Evolutionary conservation across 1,284 basidiomycete species (phyloP).

Genomic region (Melampsora medusae): DNA sequence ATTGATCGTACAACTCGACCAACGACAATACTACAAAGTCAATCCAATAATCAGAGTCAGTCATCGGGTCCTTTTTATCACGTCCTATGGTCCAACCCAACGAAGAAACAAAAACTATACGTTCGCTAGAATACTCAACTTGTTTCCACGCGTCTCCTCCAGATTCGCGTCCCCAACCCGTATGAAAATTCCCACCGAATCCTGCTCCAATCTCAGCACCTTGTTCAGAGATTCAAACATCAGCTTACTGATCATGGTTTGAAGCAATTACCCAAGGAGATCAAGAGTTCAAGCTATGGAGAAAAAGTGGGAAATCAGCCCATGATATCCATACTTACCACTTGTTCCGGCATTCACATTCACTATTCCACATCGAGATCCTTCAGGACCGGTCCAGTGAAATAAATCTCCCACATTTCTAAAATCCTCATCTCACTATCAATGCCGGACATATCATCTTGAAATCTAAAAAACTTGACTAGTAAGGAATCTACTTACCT

Average conservation of each 20-base stretch:
- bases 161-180: slow-evolving; percentile 85
- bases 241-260: slow-evolving; percentile 61
- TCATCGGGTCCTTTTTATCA: background rate
- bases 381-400: slow-evolving; percentile 49
- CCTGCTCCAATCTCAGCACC: slow-evolving; percentile 89
- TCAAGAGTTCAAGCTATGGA: slow-evolving; percentile 43
- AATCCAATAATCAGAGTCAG: slow-evolving; percentile 4
- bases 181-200: slow-evolving; percentile 86
- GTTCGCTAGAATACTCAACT: slow-evolving; percentile 59
- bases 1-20: slow-evolving; percentile 83
- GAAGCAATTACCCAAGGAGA: slow-evolving; percentile 58
- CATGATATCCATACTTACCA: slow-evolving; percentile 15
- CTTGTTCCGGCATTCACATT: slow-evolving; percentile 48
- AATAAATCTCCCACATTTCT: slow-evolving; percentile 48
- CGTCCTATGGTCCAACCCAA: background rate
- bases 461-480: slow-evolving; percentile 67
- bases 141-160: slow-evolving; percentile 97
- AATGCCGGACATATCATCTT: slow-evolving; percentile 64
- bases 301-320: slow-evolving; percentile 45
- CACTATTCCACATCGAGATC: slow-evolving; percentile 50
- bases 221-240: slow-evolving; percentile 76
- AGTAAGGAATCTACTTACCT: slow-evolving; percentile 59
- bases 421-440: background rate
- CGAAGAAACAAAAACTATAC: background rate
- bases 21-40: slow-evolving; percentile 52